These are phyloP conservation scores for Lachancea sp. DNA, from an alignment of 805 yeast genomes.

Conservation along the genomic window DNA sequence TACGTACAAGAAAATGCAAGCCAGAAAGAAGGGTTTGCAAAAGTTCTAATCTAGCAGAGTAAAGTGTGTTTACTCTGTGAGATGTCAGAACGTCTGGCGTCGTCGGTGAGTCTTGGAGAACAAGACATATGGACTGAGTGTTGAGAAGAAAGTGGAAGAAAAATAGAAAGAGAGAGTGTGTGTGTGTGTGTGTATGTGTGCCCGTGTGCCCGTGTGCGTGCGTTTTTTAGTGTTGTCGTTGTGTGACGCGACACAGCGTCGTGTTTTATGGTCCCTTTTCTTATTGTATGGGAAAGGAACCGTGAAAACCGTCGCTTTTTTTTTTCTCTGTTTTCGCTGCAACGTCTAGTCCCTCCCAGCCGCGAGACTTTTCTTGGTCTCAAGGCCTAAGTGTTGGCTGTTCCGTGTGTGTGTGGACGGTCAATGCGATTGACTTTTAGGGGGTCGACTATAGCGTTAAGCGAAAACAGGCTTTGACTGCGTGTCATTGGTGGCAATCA, in stretches of 20 bases:
- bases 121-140: neutral
- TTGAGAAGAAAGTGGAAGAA: too few species aligned
- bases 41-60: slow-evolving; percentile 25
- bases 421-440: neutral
- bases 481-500: slow-evolving; percentile 1
- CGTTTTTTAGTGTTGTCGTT: neutral
- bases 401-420: neutral
- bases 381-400: neutral
- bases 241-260: too few species aligned
- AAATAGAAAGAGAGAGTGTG: neutral
- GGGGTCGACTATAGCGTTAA: neutral
- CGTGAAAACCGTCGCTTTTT: too few species aligned
- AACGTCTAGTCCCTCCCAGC: too few species aligned
- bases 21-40: slow-evolving; percentile 35
- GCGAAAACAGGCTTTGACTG: neutral
- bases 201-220: neutral
- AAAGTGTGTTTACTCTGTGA: neutral
- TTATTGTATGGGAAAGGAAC: too few species aligned
- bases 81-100: neutral
- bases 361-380: neutral
- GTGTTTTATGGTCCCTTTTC: too few species aligned
- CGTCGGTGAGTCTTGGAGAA: slow-evolving; percentile 7
- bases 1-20: slow-evolving; percentile 31
- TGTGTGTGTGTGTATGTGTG: neutral
- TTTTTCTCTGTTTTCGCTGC: neutral